These are phyloP conservation scores for Ophiostoma ips DNA, from an alignment of 2,329 filamentous ascomycete genomes.

Conservation along the genomic window DNA sequence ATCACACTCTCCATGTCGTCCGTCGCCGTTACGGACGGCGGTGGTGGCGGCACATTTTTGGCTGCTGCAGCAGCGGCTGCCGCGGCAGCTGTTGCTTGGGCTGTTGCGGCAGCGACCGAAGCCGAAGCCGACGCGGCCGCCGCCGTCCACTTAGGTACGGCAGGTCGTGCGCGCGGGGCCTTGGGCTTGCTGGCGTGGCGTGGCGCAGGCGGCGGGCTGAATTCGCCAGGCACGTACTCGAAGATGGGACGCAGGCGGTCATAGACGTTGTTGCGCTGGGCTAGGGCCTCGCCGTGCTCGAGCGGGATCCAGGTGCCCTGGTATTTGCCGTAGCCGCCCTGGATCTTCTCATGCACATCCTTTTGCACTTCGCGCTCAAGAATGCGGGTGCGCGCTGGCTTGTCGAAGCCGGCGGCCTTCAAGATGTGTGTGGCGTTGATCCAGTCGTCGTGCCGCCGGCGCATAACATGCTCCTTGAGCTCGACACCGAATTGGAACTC, in stretches of 20 bases:
- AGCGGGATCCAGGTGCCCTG: conserved; percentile 97
- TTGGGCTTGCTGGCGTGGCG: conserved; percentile 85
- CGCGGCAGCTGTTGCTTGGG: not conserved
- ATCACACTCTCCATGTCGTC: conserved; percentile 51
- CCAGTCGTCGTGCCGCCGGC: conserved; percentile 84
- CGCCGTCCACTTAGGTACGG: conserved; percentile 45
- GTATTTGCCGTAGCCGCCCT: conserved; percentile 97
- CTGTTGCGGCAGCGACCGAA: not conserved
- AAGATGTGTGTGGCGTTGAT: conserved; percentile 99
- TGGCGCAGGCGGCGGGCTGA: conserved; percentile 84
- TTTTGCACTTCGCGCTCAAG: conserved; percentile 95
- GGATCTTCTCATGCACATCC: conserved; percentile 91
- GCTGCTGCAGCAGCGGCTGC: conserved; percentile 23
- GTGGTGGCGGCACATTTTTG: not conserved
- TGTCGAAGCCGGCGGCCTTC: conserved; percentile 94
- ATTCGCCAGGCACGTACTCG: conserved; percentile 70
- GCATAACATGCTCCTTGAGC: conserved; percentile 81
- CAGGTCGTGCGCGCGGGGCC: conserved; percentile 48
- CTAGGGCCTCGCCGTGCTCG: conserved; percentile 63
- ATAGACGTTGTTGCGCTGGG: conserved; percentile 73
- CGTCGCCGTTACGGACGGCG: not conserved
- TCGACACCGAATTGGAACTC: conserved; percentile 79
- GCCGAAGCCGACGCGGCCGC: not conserved
- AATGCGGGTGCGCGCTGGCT: conserved; percentile 86
- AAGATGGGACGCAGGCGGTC: conserved; percentile 79